phyloP scores from a whole-genome alignment of 345 rosid species.

The Hypericum perforatum region DNA sequence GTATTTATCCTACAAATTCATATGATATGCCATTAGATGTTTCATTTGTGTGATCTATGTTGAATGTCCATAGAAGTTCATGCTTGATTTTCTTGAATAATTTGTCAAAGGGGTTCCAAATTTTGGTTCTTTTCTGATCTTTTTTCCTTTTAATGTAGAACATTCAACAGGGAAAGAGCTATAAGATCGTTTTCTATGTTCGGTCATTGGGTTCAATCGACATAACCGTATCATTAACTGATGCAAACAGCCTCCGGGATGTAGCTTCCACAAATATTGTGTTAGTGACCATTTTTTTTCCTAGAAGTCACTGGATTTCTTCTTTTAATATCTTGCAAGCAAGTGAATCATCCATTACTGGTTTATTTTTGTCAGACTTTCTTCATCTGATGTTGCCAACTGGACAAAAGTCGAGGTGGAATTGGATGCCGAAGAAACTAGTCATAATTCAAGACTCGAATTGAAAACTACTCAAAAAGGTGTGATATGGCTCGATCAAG shows the following conservation, averaged over 20 bases:
- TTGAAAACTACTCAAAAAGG: background rate
- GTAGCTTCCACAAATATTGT: background rate
- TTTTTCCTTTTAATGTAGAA: background rate
- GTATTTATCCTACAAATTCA: background rate
- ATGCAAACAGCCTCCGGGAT: background rate
- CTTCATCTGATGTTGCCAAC: background rate
- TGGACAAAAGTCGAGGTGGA: background rate
- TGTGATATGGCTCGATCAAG: conserved; percentile 1
- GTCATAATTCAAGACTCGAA: background rate
- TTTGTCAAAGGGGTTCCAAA: background rate
- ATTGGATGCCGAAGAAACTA: background rate
- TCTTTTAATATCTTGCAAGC: background rate
- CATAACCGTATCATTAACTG: background rate
- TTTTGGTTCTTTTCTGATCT: background rate
- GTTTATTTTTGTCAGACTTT: background rate
- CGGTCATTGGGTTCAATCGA: background rate
- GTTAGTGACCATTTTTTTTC: background rate
- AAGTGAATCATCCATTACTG: background rate
- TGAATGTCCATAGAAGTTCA: background rate
- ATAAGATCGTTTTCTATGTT: background rate
- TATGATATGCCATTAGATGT: background rate
- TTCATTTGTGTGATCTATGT: background rate
- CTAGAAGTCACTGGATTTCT: background rate
- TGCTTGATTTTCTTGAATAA: no score
- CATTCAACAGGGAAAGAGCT: conserved; percentile 2